Conservation (phyloP, 1,284 basidiomycete species). For the Marasmius sp. region DNA sequence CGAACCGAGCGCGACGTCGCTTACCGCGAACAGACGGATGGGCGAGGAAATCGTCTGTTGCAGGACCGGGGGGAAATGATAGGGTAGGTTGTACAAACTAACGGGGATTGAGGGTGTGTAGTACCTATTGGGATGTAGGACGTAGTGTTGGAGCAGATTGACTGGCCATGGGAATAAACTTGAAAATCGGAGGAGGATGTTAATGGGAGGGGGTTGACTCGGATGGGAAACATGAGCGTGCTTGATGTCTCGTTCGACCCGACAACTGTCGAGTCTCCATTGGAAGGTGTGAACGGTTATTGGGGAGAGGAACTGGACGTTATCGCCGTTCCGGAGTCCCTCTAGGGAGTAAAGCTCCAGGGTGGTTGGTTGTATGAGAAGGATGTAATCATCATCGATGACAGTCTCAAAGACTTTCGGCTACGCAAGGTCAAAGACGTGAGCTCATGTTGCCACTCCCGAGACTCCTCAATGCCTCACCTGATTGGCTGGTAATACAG, state of each 20-base stretch:
- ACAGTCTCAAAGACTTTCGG: constrained; percentile 36
- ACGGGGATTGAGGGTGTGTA: constrained; percentile 29
- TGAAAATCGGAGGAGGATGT: constrained; percentile 57
- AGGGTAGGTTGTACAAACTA: constrained; percentile 42
- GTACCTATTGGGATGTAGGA: constrained; percentile 42
- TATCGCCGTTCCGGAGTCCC: constrained; percentile 16
- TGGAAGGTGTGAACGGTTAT: constrained; percentile 46
- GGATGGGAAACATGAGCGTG: constrained; percentile 11
- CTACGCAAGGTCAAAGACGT: constrained; percentile 21
- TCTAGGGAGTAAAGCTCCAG: constrained; percentile 40
- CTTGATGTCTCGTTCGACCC: constrained; percentile 30
- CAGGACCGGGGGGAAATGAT: constrained; percentile 37
- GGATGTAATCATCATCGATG: constrained; percentile 36
- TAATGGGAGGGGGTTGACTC: constrained; percentile 35
- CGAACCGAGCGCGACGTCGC: constrained; percentile 53
- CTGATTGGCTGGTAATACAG: constrained; percentile 6
- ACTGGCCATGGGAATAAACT: constrained; percentile 66
- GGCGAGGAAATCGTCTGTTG: constrained; percentile 53
- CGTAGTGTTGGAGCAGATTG: constrained; percentile 63
- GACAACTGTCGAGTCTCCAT: constrained; percentile 54
- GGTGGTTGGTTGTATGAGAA: constrained; percentile 39
- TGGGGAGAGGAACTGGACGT: constrained; percentile 36
- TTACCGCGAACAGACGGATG: constrained; percentile 55
- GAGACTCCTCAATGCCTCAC: background rate
- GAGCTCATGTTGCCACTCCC: background rate